phyloP scores from a whole-genome alignment of 768 basidiomycete genomes.

The Suillus decipiens region DNA sequence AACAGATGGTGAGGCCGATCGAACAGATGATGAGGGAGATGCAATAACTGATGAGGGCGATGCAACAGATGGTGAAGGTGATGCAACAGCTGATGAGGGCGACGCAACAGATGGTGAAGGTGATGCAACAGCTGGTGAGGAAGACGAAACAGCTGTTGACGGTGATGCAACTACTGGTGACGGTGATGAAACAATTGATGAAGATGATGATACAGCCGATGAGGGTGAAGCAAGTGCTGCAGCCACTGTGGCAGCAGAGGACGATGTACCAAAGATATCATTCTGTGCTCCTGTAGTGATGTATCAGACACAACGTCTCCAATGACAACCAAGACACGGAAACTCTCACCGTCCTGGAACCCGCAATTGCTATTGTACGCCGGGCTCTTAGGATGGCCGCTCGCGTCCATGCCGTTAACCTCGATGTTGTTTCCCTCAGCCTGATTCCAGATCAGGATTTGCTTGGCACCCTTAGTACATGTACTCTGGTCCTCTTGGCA shows the following conservation, averaged over 20 bases:
- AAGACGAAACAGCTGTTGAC: not conserved
- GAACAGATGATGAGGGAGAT: not conserved
- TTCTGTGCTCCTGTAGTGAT: conserved; percentile 12
- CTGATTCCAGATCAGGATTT: conserved; percentile 60
- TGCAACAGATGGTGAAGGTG: not conserved
- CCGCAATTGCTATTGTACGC: conserved; percentile 52
- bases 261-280: conserved; percentile 14
- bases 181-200: not conserved
- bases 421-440: conserved; percentile 48
- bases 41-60: not conserved
- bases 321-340: not conserved
- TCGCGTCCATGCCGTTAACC: conserved; percentile 41
- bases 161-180: not conserved
- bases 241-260: not conserved
- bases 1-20: not conserved
- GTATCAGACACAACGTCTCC: not conserved
- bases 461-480: conserved; percentile 52
- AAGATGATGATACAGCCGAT: not conserved
- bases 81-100: not conserved
- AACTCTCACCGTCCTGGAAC: conserved; percentile 44
- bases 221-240: not conserved
- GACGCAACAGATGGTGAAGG: not conserved
- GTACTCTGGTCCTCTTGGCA: conserved; percentile 46
- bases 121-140: not conserved
- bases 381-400: conserved; percentile 44